Evolutionary conservation across 805 yeast species (phyloP).

Genomic region (Grigorovia transvaalensis): DNA sequence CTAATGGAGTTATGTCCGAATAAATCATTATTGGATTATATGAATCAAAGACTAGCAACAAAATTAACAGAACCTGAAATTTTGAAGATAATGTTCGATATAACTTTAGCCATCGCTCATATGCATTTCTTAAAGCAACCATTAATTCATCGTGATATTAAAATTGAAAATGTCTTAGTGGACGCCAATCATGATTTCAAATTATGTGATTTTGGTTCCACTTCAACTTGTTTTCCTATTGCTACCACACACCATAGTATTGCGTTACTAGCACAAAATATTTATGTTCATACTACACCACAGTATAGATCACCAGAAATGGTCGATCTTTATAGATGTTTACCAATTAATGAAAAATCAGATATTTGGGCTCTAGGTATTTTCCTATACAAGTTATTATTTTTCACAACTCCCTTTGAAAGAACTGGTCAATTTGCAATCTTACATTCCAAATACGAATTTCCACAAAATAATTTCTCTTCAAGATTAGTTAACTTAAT

Average conservation of each 20-base stretch:
- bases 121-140: constrained; percentile 73
- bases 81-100: constrained; percentile 72
- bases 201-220: constrained; percentile 90
- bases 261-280: constrained; percentile 71
- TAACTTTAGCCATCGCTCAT: constrained; percentile 67
- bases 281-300: constrained; percentile 86
- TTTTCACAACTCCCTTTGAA: constrained; percentile 92
- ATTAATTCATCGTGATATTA: constrained; percentile 84
- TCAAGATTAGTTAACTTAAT: constrained; percentile 67
- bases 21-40: constrained; percentile 79
- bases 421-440: constrained; percentile 74
- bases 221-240: constrained; percentile 42
- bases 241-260: constrained; percentile 71
- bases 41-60: constrained; percentile 77
- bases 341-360: constrained; percentile 83
- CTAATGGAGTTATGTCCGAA: constrained; percentile 92
- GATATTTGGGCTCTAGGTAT: constrained; percentile 98
- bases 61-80: constrained; percentile 73
- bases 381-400: constrained; percentile 80
- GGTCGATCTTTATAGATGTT: constrained; percentile 76
- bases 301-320: constrained; percentile 95
- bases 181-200: constrained; percentile 62
- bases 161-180: constrained; percentile 87
- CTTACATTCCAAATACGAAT: constrained; percentile 71
- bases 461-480: constrained; percentile 68